A percentile compares a stretch with the other conserved stretches of the same genome.
Conservation (phyloP, 345 rosid genomes). For the Euphorbia peplus region DNA sequence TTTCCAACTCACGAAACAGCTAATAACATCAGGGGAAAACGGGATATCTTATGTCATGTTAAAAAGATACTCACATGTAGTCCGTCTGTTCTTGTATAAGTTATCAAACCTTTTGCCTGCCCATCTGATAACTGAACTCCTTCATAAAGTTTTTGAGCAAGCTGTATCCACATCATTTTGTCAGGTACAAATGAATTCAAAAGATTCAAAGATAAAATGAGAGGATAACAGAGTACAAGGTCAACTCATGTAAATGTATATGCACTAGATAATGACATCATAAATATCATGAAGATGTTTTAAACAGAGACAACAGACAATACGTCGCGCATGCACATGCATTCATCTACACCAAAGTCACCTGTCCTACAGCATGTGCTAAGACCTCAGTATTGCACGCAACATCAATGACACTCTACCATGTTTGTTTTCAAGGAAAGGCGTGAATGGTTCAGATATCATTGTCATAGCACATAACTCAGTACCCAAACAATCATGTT, state of each 20-base stretch:
- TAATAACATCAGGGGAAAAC: neutral
- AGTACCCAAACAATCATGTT: neutral
- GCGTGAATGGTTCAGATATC: neutral
- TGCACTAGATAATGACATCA: neutral
- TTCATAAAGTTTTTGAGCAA: conserved; percentile 95
- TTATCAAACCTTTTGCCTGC: conserved; percentile 78
- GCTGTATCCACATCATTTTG: conserved; percentile 48
- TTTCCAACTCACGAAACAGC: conserved; percentile 2
- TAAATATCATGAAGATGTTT: neutral
- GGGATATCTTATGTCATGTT: conserved; percentile 16
- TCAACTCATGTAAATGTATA: neutral
- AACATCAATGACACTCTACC: neutral
- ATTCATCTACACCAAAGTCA: neutral
- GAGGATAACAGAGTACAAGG: neutral
- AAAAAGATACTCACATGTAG: conserved; percentile 68
- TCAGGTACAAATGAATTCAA: conserved; percentile 14
- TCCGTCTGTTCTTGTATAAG: conserved; percentile 95
- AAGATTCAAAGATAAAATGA: neutral
- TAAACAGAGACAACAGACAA: neutral
- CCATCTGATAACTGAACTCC: conserved; percentile 75
- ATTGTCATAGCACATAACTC: neutral
- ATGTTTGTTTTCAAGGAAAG: neutral
- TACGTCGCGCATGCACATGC: neutral
- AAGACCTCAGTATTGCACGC: neutral
- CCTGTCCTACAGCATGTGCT: neutral